Conservation (phyloP, 2,329 filamentous ascomycete genomes). For the Cylindrodendrum hubeiense region DNA sequence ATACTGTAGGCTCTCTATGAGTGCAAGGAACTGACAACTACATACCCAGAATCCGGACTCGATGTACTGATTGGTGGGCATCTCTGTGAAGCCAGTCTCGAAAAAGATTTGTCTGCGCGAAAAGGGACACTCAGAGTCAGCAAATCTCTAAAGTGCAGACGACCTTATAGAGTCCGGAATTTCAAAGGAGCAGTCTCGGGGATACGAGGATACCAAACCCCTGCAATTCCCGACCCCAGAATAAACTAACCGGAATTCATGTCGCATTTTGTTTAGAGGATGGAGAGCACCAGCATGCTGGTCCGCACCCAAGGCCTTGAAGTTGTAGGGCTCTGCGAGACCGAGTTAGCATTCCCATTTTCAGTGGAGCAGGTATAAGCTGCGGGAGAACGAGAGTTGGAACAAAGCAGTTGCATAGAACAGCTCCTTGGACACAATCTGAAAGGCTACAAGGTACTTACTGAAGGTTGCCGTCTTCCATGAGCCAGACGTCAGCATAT, state of each 20-base stretch:
- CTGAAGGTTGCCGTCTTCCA: slow-evolving; percentile 95
- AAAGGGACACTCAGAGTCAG: neutral
- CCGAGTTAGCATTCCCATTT: neutral
- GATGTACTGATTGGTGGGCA: slow-evolving; percentile 94
- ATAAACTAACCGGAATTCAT: slow-evolving; percentile 78
- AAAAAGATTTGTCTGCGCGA: slow-evolving; percentile 86
- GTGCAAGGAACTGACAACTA: neutral
- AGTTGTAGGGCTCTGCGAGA: slow-evolving; percentile 72
- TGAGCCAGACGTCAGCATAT: slow-evolving; percentile 88
- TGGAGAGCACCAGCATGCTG: slow-evolving; percentile 73
- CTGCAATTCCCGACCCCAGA: neutral
- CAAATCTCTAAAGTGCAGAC: neutral
- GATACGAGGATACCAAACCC: too few species aligned
- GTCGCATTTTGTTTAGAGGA: slow-evolving; percentile 91
- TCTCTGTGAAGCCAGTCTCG: slow-evolving; percentile 98
- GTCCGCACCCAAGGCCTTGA: slow-evolving; percentile 77
- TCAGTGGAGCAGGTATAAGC: neutral
- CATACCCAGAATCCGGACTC: slow-evolving; percentile 89
- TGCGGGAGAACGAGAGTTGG: neutral
- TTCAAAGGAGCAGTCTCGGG: neutral
- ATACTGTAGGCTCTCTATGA: neutral
- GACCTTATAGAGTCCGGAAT: neutral
- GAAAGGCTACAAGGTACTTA: slow-evolving; percentile 73
- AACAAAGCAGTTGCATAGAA: neutral
- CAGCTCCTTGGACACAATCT: neutral